Conservation (phyloP, 371 early-diverging fungal species). For the Haplosporangium sp. region DNA sequence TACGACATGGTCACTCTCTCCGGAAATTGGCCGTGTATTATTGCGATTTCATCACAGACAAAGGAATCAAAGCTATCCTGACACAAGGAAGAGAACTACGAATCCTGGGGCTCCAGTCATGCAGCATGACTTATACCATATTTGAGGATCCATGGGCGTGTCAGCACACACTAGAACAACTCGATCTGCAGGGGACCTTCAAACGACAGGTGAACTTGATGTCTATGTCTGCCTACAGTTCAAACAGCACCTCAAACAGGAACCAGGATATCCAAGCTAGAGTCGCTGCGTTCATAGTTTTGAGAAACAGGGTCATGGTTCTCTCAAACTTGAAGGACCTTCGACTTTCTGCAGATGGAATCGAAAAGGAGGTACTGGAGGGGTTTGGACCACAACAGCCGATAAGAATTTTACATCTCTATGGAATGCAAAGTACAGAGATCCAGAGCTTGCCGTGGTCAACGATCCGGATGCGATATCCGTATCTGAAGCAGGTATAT, state of each 20-base stretch:
- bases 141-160: conserved; percentile 36
- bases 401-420: conserved; percentile 31
- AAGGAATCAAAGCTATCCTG: conserved; percentile 21
- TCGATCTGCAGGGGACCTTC: conserved; percentile 34
- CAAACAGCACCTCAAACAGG: too few relatives aligned
- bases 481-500: conserved; percentile 18
- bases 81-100: conserved; percentile 8
- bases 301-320: conserved; percentile 14
- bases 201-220: background rate
- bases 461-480: conserved; percentile 11
- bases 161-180: conserved; percentile 18
- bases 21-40: conserved; percentile 32
- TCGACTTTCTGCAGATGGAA: conserved; percentile 20
- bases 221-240: background rate
- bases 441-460: conserved; percentile 14
- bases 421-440: conserved; percentile 23
- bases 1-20: conserved; percentile 6
- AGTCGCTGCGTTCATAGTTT: conserved; percentile 15
- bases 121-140: conserved; percentile 18
- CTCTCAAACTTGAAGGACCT: conserved; percentile 17
- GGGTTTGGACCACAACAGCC: conserved; percentile 19
- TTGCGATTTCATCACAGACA: conserved; percentile 19
- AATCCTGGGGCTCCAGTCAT: conserved; percentile 26
- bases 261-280: conserved; percentile 6
- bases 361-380: conserved; percentile 17